These are phyloP conservation scores for Mycena crocata DNA, from an alignment of 768 basidiomycete genomes.

Conservation along the genomic window DNA sequence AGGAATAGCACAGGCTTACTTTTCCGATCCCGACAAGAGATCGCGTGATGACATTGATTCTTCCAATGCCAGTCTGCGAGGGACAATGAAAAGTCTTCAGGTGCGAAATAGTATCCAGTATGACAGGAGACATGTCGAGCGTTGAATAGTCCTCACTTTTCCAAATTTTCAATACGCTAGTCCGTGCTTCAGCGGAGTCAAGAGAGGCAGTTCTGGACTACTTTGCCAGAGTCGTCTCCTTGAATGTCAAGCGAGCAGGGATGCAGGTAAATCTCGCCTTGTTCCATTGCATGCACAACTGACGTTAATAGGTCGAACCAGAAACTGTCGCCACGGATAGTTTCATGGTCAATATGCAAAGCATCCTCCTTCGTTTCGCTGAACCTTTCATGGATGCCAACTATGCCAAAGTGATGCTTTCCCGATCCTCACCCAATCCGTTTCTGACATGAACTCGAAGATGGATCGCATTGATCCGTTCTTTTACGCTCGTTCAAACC, in stretches of 20 bases:
- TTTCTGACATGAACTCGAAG: conserved; percentile 50
- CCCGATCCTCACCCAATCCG: not conserved
- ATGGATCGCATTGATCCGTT: conserved; percentile 91
- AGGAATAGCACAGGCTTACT: conserved; percentile 79
- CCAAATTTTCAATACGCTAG: conserved; percentile 88
- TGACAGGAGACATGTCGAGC: not conserved
- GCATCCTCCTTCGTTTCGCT: conserved; percentile 84
- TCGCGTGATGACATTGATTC: conserved; percentile 81
- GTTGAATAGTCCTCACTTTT: conserved; percentile 70
- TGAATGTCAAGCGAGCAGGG: conserved; percentile 91
- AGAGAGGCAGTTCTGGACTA: conserved; percentile 87
- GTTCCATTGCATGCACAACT: not conserved
- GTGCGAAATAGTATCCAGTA: conserved; percentile 47
- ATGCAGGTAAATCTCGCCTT: conserved; percentile 70
- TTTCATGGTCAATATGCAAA: conserved; percentile 92
- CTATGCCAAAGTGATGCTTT: conserved; percentile 77
- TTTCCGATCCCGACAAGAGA: conserved; percentile 86
- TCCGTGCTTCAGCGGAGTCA: conserved; percentile 81
- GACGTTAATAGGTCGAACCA: conserved; percentile 73
- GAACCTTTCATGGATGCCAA: conserved; percentile 96
- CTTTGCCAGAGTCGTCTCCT: conserved; percentile 76
- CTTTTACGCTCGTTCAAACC: conserved; percentile 78
- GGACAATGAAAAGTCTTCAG: conserved; percentile 87
- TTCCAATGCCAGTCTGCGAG: conserved; percentile 86
- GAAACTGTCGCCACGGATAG: conserved; percentile 90